Conservation (phyloP, 805 yeast genomes). For the Saccharomycopsis sp. region DNA sequence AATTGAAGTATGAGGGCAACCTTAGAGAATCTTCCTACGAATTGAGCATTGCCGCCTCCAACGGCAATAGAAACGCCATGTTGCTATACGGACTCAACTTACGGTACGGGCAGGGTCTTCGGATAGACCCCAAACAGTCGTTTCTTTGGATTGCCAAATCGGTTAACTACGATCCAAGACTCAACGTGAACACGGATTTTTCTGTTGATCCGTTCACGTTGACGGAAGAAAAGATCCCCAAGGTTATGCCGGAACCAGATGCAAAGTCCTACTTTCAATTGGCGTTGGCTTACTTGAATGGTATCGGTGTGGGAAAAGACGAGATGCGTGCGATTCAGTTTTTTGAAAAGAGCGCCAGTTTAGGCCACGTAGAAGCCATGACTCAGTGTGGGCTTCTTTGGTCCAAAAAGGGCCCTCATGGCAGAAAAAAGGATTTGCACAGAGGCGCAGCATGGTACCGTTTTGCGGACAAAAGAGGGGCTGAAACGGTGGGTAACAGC, state of each 20-base stretch:
- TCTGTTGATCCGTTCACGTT: slow-evolving; percentile 32
- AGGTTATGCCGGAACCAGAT: slow-evolving; percentile 35
- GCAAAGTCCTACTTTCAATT: slow-evolving; percentile 53
- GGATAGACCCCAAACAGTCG: slow-evolving; percentile 46
- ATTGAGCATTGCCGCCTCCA: slow-evolving; percentile 54
- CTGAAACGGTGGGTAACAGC: slow-evolving; percentile 55
- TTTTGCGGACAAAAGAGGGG: slow-evolving; percentile 56
- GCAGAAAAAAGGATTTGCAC: slow-evolving; percentile 48
- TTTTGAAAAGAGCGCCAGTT: slow-evolving; percentile 56
- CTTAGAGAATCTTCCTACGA: slow-evolving; percentile 65
- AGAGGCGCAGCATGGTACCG: slow-evolving; percentile 69
- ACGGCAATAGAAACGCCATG: slow-evolving; percentile 63
- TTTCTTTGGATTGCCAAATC: slow-evolving; percentile 56
- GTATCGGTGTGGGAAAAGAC: slow-evolving; percentile 49
- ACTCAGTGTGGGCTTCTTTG: slow-evolving; percentile 63
- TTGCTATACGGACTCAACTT: slow-evolving; percentile 61
- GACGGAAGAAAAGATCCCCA: slow-evolving; percentile 28
- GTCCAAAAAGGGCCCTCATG: slow-evolving; percentile 44
- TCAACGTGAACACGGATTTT: slow-evolving; percentile 23
- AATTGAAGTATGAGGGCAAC: slow-evolving; percentile 49
- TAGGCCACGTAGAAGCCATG: slow-evolving; percentile 67
- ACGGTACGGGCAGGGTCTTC: slow-evolving; percentile 62
- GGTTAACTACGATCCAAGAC: slow-evolving; percentile 31
- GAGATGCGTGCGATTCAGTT: slow-evolving; percentile 51
- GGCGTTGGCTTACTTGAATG: slow-evolving; percentile 50